These are phyloP conservation scores for Penicillium angulare DNA, from an alignment of 495 filamentous ascomycete species.

Conservation along the genomic window DNA sequence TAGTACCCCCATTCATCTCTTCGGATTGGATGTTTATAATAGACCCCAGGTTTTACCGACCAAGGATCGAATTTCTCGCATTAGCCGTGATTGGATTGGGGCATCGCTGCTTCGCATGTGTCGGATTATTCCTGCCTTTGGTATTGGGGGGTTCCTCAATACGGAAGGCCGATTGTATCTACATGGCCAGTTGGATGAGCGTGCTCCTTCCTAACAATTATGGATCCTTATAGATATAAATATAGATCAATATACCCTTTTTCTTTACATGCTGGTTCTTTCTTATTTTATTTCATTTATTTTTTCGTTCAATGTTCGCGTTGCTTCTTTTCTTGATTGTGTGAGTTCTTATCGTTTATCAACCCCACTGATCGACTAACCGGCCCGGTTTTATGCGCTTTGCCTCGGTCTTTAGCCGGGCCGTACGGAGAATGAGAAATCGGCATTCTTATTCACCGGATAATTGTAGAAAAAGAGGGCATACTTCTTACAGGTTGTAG, in stretches of 20 bases:
- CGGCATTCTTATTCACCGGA: too few species aligned
- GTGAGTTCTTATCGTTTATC: constrained; percentile 15
- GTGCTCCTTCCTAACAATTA: constrained; percentile 2
- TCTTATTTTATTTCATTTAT: neutral
- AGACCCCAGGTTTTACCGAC: constrained; percentile 42
- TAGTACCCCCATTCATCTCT: constrained; percentile 79
- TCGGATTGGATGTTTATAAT: constrained; percentile 86
- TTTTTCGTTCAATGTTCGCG: constrained; percentile 1
- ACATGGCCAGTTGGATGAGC: constrained; percentile 28
- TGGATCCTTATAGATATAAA: constrained; percentile 5
- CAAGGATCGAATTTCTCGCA: constrained; percentile 56
- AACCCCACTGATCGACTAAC: constrained; percentile 7
- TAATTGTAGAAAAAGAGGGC: too few species aligned
- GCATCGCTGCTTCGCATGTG: constrained; percentile 74
- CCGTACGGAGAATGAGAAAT: too few species aligned
- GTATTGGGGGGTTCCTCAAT: constrained; percentile 84
- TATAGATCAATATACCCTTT: constrained; percentile 32
- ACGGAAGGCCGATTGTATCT: constrained; percentile 45
- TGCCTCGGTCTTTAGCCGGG: neutral
- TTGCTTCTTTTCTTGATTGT: constrained; percentile 8
- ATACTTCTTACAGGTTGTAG: too few species aligned
- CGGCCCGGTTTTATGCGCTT: constrained; percentile 17
- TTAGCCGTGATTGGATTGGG: constrained; percentile 70
- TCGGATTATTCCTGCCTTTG: constrained; percentile 87
- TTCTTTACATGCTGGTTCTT: constrained; percentile 1